A percentile compares a stretch with the other conserved stretches of the same genome.
These are phyloP conservation scores for Fusarium buharicum DNA, from an alignment of 2,329 filamentous ascomycete genomes.

Conservation along the genomic window DNA sequence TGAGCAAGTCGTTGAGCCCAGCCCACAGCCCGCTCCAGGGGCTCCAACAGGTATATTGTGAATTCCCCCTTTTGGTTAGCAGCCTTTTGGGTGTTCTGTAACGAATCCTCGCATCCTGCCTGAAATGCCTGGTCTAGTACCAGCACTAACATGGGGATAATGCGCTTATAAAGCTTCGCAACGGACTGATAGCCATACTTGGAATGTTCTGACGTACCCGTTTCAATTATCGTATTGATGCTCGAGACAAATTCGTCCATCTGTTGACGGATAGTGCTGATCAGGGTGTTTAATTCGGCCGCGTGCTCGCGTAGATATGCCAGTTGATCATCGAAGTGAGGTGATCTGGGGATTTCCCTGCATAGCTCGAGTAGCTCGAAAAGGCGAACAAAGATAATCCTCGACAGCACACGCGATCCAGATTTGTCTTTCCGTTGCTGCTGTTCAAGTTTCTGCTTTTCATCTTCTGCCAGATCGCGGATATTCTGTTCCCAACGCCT, in stretches of 20 bases:
- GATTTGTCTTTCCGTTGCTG: neutral
- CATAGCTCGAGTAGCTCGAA: conserved; percentile 28
- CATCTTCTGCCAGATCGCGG: neutral
- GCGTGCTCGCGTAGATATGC: conserved; percentile 24
- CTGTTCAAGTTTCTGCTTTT: conserved; percentile 6
- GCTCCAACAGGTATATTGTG: conserved; percentile 30
- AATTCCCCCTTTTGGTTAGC: conserved; percentile 27
- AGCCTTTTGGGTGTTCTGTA: neutral
- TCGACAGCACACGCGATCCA: conserved; percentile 4
- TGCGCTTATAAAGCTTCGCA: conserved; percentile 21
- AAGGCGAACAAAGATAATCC: conserved; percentile 26
- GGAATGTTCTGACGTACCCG: neutral
- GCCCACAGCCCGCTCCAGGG: conserved; percentile 22
- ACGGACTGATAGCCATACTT: conserved; percentile 7
- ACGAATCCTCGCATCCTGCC: conserved; percentile 18
- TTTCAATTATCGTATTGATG: conserved; percentile 12
- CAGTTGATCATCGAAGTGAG: conserved; percentile 21
- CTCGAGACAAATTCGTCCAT: conserved; percentile 17
- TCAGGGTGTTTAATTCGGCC: conserved; percentile 1
- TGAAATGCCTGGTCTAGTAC: conserved; percentile 38
- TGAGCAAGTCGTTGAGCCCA: conserved; percentile 35
- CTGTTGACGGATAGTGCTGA: conserved; percentile 17
- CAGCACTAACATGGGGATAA: conserved; percentile 45
- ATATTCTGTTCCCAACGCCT: conserved; percentile 25
- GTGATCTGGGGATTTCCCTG: conserved; percentile 23